These are phyloP conservation scores for Fagus sylvatica DNA, from an alignment of 306 rosid species.

Conservation along the genomic window DNA sequence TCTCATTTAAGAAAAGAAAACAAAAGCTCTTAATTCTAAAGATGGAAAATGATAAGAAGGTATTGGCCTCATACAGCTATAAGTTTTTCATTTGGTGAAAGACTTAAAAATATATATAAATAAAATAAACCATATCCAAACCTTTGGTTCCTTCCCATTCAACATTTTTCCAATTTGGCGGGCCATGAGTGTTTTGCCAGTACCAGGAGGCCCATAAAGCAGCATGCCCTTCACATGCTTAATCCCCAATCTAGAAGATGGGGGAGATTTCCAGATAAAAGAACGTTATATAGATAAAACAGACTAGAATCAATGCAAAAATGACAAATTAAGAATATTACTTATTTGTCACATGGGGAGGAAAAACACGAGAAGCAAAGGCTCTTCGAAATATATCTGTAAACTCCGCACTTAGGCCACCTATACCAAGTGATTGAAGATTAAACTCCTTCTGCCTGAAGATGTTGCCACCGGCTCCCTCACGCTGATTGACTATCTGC, in stretches of 20 bases:
- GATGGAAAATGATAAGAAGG: background rate
- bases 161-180: slow-evolving; percentile 98
- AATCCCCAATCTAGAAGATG: slow-evolving; percentile 82
- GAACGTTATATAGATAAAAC: slow-evolving; percentile 21
- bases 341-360: slow-evolving; percentile 94
- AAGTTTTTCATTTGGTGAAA: background rate
- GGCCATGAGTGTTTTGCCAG: slow-evolving; percentile 99
- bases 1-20: background rate
- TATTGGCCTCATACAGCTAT: background rate
- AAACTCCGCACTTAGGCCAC: slow-evolving; percentile 91
- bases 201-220: slow-evolving; percentile 98
- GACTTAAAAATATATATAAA: background rate
- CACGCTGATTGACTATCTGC: slow-evolving; percentile 92
- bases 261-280: slow-evolving; percentile 38
- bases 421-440: slow-evolving; percentile 90
- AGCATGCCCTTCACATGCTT: slow-evolving; percentile 99
- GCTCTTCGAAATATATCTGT: slow-evolving; percentile 99
- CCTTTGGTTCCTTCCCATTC: slow-evolving; percentile 99
- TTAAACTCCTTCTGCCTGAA: slow-evolving; percentile 94
- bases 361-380: slow-evolving; percentile 99
- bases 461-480: slow-evolving; percentile 80
- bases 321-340: slow-evolving; percentile 37
- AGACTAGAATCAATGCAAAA: slow-evolving; percentile 12
- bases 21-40: background rate
- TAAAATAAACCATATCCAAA: slow-evolving; percentile 36